Evolutionary conservation across 805 yeast species (phyloP), one percentile per base, ranked within the genome.

Genomic region (Ogataea trehaloabstinens): DNA sequence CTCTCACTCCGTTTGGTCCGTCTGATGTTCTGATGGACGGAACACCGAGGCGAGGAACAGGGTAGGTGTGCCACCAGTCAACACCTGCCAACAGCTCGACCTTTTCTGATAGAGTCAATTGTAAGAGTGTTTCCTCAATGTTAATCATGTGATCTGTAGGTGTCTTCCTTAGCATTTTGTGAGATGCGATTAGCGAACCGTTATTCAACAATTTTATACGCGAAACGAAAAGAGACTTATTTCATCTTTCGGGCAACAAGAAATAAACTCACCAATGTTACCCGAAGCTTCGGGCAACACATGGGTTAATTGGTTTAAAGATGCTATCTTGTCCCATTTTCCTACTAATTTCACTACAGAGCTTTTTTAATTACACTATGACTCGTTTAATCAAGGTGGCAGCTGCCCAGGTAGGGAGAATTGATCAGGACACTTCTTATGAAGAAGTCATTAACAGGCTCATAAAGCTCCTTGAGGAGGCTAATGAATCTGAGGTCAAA

Each of bases 1-100:
- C 76, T 44, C 76, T 58, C 37, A 71, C 55, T 36, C 77, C 77
- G 46, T 72, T 71, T 24, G 76, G 76, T 4, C 76, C 77, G 51
- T 72, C 77, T 19, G 55, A 45, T 13, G 64, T 46, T 37, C 73
- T 51, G 3, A 68, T 34, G 4, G 63, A 51, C 1, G 73, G 73
- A 18, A 70, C 48, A 10, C 51, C 51, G 34, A 68, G 48, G 40
- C 73, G 47, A 21, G 49, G 56, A 21, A 70, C 55, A 10, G 52
- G 44, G 28, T 36, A 31, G 2, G 73, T 66, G 52, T 70, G 73
- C 74, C 74, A 70, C 49, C 65, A 63, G 41, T 70, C 73, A 34
- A 45, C n/a, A 10, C 25, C 25, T 10, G 25, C 25, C n/a, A 24
- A 10, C n/a, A 24, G n/a, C 25, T 24, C 12, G 25, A 24, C n/a